Evolutionary conservation across 2,329 filamentous ascomycete genomes (phyloP).

Genomic region (Neocatenulostroma microsporum): DNA sequence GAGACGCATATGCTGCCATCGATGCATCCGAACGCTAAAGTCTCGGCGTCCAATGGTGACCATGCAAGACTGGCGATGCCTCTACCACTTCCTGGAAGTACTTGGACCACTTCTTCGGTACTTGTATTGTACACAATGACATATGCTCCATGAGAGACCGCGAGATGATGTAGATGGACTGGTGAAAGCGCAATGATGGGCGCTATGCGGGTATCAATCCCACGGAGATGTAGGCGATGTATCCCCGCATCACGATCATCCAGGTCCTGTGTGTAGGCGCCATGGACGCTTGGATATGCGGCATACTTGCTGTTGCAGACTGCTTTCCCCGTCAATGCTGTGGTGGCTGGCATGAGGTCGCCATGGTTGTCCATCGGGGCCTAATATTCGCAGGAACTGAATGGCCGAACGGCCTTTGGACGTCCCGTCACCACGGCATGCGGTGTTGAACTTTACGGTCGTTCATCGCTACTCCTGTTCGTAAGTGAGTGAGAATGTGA

Average conservation of each 20-base stretch:
- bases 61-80: conserved; percentile 11
- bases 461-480: no score
- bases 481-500: no score
- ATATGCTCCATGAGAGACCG: conserved; percentile 7
- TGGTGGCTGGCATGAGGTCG: no score
- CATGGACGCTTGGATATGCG: conserved; percentile 13
- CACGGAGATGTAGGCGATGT: no score
- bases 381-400: no score
- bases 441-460: no score
- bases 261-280: conserved; percentile 12
- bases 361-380: no score
- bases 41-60: conserved; percentile 3
- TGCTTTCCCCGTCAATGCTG: no score
- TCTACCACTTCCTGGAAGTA: conserved; percentile 9
- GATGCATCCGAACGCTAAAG: conserved; percentile 11
- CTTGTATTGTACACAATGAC: conserved; percentile 6
- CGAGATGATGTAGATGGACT: conserved; percentile 4
- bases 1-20: conserved; percentile 12
- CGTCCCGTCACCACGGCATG: no score
- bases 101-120: neutral
- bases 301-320: conserved; percentile 16
- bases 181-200: neutral
- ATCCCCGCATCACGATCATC: neutral
- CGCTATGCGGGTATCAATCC: no score
- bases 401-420: no score